Conservation (phyloP, 306 rosid genomes). For the Trifolium repens region DNA sequence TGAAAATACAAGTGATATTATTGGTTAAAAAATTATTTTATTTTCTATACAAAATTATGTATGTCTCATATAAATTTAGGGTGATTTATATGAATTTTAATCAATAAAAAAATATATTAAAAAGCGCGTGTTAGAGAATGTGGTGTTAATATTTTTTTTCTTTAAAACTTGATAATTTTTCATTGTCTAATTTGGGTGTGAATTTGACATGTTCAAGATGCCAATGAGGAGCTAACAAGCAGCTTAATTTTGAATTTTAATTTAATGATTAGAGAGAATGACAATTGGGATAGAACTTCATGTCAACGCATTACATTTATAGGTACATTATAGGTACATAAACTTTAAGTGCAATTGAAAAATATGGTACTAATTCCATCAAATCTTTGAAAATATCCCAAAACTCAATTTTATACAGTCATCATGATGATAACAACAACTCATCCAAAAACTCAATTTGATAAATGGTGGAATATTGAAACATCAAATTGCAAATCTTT, state of each 20-base stretch:
- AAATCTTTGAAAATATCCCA: no score
- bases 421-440: no score
- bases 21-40: no score
- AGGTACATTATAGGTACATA: background rate
- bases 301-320: background rate
- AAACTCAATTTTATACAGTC: no score
- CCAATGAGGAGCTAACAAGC: background rate
- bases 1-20: no score
- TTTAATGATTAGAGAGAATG: background rate
- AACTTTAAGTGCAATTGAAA: background rate
- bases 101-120: no score
- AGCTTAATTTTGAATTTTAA: conserved; percentile 6
- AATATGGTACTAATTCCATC: no score
- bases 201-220: conserved; percentile 7
- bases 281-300: background rate
- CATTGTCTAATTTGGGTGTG: background rate
- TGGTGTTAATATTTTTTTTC: no score
- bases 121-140: no score
- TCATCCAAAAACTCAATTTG: background rate
- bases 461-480: background rate
- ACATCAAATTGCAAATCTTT: background rate
- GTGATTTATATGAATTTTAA: no score
- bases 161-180: background rate
- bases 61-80: no score
- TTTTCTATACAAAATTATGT: no score